Conservation (phyloP, 1,284 basidiomycete species). For the Ceratorhiza oryzae-sativae region DNA sequence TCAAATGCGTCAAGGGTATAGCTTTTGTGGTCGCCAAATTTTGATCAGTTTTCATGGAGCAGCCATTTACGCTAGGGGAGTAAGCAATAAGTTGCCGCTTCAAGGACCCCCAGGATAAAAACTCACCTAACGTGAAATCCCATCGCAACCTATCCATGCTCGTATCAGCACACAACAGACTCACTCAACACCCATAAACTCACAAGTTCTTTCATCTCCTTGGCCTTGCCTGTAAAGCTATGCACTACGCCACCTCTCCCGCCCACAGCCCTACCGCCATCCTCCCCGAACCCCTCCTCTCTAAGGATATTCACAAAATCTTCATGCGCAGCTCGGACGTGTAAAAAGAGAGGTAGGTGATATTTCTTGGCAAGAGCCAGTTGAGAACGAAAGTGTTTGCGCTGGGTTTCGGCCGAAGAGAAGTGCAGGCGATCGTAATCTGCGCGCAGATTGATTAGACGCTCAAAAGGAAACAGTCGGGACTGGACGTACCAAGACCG, state of each 20-base stretch:
- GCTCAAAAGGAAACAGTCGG: conserved; percentile 9
- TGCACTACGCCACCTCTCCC: conserved; percentile 82
- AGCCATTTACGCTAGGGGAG: conserved; percentile 72
- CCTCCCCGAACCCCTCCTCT: conserved; percentile 68
- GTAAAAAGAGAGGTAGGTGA: conserved; percentile 82
- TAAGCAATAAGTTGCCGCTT: neutral
- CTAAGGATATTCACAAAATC: conserved; percentile 75
- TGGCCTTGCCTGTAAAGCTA: conserved; percentile 78
- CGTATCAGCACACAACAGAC: conserved; percentile 21
- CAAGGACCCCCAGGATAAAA: neutral
- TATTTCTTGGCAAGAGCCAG: conserved; percentile 74
- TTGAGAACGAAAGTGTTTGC: conserved; percentile 74
- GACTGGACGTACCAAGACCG: conserved; percentile 71
- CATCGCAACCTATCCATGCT: conserved; percentile 62
- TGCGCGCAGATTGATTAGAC: conserved; percentile 46
- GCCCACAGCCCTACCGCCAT: conserved; percentile 63
- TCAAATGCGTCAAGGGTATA: conserved; percentile 49
- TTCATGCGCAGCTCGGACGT: conserved; percentile 77
- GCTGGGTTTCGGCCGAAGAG: conserved; percentile 68
- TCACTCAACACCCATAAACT: conserved; percentile 49
- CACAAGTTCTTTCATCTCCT: conserved; percentile 76
- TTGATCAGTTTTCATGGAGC: conserved; percentile 80
- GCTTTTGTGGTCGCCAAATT: conserved; percentile 68
- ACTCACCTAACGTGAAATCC: conserved; percentile 69
- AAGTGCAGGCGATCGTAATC: conserved; percentile 88